Conservation (phyloP, 1,284 basidiomycete species). For the Prillingera fragicola region DNA sequence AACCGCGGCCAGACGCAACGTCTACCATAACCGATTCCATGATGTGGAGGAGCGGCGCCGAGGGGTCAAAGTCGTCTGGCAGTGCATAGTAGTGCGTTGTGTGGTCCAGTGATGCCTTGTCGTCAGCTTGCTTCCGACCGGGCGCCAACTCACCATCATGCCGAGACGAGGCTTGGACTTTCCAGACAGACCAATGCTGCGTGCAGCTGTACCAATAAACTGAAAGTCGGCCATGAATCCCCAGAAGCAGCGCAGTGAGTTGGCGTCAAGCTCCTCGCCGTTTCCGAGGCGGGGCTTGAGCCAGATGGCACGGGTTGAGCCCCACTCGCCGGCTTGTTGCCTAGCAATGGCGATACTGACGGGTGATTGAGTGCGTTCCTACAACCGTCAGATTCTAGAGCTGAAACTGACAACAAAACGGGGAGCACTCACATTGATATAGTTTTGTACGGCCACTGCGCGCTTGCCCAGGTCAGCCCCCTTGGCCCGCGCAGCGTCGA, state of each 20-base stretch:
- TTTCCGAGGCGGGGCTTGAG: conserved; percentile 61
- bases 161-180: conserved; percentile 50
- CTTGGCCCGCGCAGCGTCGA: conserved; percentile 18
- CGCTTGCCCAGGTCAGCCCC: conserved; percentile 17
- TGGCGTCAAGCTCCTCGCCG: conserved; percentile 55
- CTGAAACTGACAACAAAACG: background rate
- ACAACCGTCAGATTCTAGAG: background rate
- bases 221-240: conserved; percentile 78
- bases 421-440: conserved; percentile 51
- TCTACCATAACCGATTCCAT: conserved; percentile 62
- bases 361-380: conserved; percentile 67
- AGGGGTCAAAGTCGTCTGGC: conserved; percentile 69
- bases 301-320: conserved; percentile 65
- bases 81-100: conserved; percentile 70
- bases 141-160: conserved; percentile 63
- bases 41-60: conserved; percentile 75
- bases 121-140: background rate
- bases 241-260: conserved; percentile 77
- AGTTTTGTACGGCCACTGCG: conserved; percentile 34
- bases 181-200: conserved; percentile 60
- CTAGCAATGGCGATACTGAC: conserved; percentile 55
- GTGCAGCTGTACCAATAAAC: conserved; percentile 63
- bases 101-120: conserved; percentile 75
- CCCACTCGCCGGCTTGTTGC: conserved; percentile 12
- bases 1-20: conserved; percentile 59